phyloP scores from a whole-genome alignment of 176 grass and related monocot genomes.

The Alopecurus myosuroides region DNA sequence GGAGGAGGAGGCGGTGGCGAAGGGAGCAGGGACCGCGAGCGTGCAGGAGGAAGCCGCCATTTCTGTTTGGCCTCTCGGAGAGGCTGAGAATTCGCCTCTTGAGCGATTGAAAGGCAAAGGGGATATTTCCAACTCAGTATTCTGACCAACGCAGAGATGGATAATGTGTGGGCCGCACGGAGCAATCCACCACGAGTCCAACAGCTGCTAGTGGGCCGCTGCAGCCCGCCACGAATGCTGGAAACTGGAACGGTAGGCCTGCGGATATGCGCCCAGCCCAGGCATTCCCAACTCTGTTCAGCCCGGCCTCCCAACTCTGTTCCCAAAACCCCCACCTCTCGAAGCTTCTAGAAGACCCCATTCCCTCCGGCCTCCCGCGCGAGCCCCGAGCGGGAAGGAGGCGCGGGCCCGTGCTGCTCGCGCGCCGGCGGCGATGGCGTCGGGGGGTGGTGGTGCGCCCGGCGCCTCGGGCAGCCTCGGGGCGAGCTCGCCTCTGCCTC shows the following conservation, averaged over 20 bases:
- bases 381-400: background rate
- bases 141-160: background rate
- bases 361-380: background rate
- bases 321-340: background rate
- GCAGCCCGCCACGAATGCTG: background rate
- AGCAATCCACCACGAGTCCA: background rate
- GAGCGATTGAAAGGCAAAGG: constrained; percentile 7
- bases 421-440: background rate
- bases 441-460: background rate
- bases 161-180: background rate
- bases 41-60: constrained; percentile 49
- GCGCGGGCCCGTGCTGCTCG: background rate
- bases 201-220: background rate
- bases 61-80: constrained; percentile 28
- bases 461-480: constrained; percentile 36
- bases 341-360: background rate
- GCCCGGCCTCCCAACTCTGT: background rate
- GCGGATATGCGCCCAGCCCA: no score
- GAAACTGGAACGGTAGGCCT: background rate
- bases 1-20: constrained; percentile 14
- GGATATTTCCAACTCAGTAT: background rate
- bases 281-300: no score
- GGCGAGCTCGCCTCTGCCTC: constrained; percentile 43
- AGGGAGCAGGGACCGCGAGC: background rate
- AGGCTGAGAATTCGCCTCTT: constrained; percentile 35